Conservation (phyloP, 768 basidiomycete species). For the Xerocomellus intermedius region DNA sequence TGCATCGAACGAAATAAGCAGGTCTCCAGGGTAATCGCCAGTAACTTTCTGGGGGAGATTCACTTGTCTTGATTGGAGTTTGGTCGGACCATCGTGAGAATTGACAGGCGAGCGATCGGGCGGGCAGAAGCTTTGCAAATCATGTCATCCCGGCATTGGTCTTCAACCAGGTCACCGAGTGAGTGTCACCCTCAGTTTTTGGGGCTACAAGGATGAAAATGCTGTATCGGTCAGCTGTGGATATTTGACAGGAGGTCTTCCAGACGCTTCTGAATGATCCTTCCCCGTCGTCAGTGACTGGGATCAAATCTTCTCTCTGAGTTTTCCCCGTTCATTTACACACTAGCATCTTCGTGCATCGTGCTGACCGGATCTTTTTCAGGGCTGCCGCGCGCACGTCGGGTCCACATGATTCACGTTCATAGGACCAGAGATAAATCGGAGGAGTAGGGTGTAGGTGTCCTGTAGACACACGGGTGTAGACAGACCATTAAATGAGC, state of each 20-base stretch:
- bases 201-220: conserved; percentile 17
- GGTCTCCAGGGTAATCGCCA: too few species aligned
- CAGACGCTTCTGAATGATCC: conserved; percentile 30
- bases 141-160: not conserved
- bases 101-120: not conserved
- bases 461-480: not conserved
- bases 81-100: not conserved
- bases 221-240: conserved; percentile 20
- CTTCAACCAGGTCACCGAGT: not conserved
- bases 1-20: not conserved
- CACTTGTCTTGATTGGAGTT: not conserved
- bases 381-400: not conserved
- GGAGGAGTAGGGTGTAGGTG: not conserved
- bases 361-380: conserved; percentile 13
- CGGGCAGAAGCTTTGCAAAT: not conserved
- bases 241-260: conserved; percentile 27
- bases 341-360: not conserved
- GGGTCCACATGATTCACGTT: not conserved
- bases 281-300: conserved; percentile 13
- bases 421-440: not conserved
- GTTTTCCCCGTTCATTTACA: not conserved
- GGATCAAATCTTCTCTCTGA: conserved; percentile 37
- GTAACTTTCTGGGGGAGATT: not conserved
- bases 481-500: not conserved
- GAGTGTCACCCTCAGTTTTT: not conserved